Conservation (phyloP, 2,329 filamentous ascomycete genomes). For the Colletotrichum lini region DNA sequence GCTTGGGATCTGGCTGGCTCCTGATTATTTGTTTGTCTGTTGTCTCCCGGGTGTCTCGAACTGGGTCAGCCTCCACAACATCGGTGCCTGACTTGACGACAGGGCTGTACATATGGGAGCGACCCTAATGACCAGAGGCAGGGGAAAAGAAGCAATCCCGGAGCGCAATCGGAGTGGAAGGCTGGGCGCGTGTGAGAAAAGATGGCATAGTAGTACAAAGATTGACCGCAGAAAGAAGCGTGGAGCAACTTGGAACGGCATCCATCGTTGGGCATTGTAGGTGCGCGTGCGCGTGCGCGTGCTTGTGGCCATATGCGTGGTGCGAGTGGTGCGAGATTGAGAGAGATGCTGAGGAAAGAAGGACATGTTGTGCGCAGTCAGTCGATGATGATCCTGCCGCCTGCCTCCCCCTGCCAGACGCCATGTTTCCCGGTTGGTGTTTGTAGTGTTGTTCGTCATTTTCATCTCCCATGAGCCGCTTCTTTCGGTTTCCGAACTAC, state of each 20-base stretch:
- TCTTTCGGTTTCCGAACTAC: neutral
- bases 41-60: conserved; percentile 27
- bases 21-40: conserved; percentile 15
- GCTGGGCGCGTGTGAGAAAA: conserved; percentile 13
- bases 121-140: conserved; percentile 5
- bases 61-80: conserved; percentile 21
- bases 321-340: neutral
- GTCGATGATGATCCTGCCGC: neutral
- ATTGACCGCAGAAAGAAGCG: neutral
- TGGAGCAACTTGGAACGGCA: conserved; percentile 13
- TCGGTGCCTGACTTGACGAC: conserved; percentile 39
- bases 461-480: neutral
- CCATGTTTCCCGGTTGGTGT: neutral
- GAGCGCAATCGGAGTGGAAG: neutral
- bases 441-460: neutral
- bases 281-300: neutral
- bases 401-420: neutral
- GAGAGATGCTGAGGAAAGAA: neutral
- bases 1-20: conserved; percentile 4
- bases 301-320: neutral
- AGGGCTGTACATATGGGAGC: conserved; percentile 21
- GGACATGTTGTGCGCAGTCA: neutral
- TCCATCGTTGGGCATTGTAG: neutral
- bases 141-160: conserved; percentile 6
- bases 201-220: conserved; percentile 7